phyloP scores from a whole-genome alignment of 2,329 filamentous ascomycete genomes.

The Xylaria sp. region DNA sequence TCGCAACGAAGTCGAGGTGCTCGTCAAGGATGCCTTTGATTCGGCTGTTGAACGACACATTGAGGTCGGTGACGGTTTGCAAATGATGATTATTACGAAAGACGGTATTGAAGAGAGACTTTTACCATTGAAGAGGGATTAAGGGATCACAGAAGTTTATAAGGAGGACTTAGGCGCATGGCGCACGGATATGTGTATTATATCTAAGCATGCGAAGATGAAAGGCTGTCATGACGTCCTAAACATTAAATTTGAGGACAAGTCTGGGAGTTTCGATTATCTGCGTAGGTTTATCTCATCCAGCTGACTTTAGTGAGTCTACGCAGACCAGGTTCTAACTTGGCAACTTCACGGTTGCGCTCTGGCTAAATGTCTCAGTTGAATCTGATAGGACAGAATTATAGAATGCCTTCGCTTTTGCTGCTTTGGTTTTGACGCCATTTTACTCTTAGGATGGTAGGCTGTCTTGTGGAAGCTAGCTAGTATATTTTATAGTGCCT shows the following conservation, averaged over 20 bases:
- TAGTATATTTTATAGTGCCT: not conserved
- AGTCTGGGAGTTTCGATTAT: not conserved
- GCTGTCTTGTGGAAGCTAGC: not conserved
- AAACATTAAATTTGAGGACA: constrained; percentile 7
- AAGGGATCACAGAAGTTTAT: constrained; percentile 49
- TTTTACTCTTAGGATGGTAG: not conserved
- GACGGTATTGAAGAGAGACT: constrained; percentile 89
- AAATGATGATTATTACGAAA: constrained; percentile 93
- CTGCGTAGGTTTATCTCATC: not conserved
- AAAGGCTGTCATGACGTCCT: constrained; percentile 31
- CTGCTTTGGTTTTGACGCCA: not conserved
- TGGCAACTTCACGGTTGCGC: not conserved
- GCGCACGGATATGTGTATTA: constrained; percentile 30
- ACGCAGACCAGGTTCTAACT: not conserved
- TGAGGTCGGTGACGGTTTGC: constrained; percentile 94
- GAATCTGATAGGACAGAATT: not conserved
- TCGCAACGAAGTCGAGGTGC: constrained; percentile 78
- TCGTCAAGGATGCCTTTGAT: constrained; percentile 98
- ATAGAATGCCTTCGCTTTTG: constrained; percentile 1
- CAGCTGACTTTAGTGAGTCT: constrained; percentile 15
- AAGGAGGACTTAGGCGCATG: constrained; percentile 36
- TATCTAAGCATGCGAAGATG: constrained; percentile 39
- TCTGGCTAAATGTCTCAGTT: not conserved
- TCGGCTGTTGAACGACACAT: constrained; percentile 99
- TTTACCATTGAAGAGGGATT: constrained; percentile 90